Conservation (phyloP, 257 asterid genomes). For the Solanum gracilifrons region DNA sequence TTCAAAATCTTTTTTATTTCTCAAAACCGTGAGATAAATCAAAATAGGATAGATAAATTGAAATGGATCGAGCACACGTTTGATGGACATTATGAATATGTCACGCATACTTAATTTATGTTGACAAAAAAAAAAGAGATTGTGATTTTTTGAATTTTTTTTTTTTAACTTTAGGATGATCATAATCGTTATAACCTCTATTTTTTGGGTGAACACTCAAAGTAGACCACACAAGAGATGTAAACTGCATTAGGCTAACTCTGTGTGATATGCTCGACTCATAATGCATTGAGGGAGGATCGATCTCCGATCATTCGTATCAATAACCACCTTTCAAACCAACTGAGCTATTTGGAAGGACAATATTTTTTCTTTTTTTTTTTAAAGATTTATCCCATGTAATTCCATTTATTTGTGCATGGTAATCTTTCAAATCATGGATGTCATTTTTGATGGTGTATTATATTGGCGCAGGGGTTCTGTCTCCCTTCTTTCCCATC, state of each 20-base stretch:
- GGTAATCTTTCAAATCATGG: not conserved
- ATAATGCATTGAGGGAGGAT: too few relatives aligned
- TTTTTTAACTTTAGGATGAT: too few relatives aligned
- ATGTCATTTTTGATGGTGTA: not conserved
- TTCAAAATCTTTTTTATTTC: not conserved
- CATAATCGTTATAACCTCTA: too few relatives aligned
- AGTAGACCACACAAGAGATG: too few relatives aligned
- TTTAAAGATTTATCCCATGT: not conserved
- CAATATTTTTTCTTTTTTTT: too few relatives aligned
- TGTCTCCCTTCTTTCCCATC: not conserved
- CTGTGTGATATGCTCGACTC: too few relatives aligned
- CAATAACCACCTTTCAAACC: not conserved
- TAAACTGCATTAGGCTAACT: too few relatives aligned
- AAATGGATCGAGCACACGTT: accelerated
- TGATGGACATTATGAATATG: not conserved
- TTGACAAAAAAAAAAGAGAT: not conserved
- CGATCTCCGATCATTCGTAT: too few relatives aligned
- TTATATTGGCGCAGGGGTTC: not conserved
- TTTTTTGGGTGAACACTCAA: too few relatives aligned
- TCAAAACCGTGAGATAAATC: not conserved
- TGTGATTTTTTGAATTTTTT: not conserved
- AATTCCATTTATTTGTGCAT: not conserved
- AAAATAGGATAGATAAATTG: not conserved
- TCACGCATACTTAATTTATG: not conserved
- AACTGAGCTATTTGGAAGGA: too few relatives aligned